Base-by-base conservation (phyloP, 176 grass and related monocot species). In the Thinopyrum elongatum region DNA sequence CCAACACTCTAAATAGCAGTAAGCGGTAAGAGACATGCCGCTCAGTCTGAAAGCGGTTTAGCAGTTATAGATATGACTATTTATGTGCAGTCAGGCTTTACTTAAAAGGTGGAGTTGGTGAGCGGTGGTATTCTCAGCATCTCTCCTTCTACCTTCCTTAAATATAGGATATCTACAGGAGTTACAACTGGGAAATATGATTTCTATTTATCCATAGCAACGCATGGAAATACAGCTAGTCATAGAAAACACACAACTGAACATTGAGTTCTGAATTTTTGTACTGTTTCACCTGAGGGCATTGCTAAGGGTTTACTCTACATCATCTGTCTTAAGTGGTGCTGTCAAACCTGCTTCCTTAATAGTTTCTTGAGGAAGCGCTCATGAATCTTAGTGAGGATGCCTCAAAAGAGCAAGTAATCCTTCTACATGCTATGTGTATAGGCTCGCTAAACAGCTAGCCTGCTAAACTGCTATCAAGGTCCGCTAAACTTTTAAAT, bases 251-350 rank as follows among this genome's bases (percentile, higher is more conserved):
- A 76, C 72, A 53, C 8, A 55, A 76, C 16, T 53, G 28, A 76
- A 53, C 27, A 21, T 53, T 28, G 73, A 76, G 15, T 21, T 53
- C 27, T 76, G 15, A 53, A 53, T 76, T 76, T 53, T 6, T 76
- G 10, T 76, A 51, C 27, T 31, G 44, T 30, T 75, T 76, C 44
- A 51, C 7, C 29, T 76, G 44, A 53, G 25, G 44, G 17, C 44
- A 76, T 76, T 53, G 72, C 25, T 75, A 75, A 42, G 72, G 26
- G 25, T 51, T 74, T 49, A 74, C 41, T 74, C 41, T 33, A 67
- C 44, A 74, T 74, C 6, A 74, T 74, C 1, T 74, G 39, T 46
- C 70, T 74, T 26, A 7, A 9, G 39, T 9, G 23, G 70, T 47
- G 39, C 23, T 28, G n/a, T 75, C 72, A 51, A 29, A 75, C 42